phyloP scores from a whole-genome alignment of 176 grass and related monocot species.

The Aegilops tauschii region DNA sequence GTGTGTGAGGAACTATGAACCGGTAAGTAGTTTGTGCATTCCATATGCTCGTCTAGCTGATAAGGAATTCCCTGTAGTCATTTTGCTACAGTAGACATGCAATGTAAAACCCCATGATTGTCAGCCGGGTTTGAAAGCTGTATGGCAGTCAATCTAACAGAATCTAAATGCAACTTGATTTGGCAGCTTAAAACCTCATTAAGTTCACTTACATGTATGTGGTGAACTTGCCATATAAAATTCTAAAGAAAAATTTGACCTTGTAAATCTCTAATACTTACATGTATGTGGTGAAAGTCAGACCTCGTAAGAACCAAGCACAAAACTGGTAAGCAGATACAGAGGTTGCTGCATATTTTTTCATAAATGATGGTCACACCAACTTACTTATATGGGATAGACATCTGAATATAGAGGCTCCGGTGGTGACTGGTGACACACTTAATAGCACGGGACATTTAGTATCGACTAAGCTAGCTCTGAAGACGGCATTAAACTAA shows the following conservation, averaged over 20 bases:
- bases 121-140: background rate
- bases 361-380: slow-evolving; percentile 5
- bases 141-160: too few relatives aligned
- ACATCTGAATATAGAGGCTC: background rate
- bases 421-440: background rate
- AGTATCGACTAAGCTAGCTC: background rate
- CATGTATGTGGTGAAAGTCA: background rate
- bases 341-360: background rate
- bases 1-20: background rate
- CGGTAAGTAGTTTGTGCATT: background rate
- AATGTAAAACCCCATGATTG: background rate
- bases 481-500: background rate
- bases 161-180: too few relatives aligned
- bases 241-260: background rate
- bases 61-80: background rate
- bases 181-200: background rate
- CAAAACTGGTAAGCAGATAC: background rate
- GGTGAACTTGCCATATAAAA: background rate
- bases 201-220: background rate
- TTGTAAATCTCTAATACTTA: too few relatives aligned
- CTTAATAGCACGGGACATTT: background rate
- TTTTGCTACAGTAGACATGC: background rate
- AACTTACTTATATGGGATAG: background rate
- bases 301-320: background rate
- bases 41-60: background rate